Conservation (phyloP, 1,284 basidiomycete genomes). For the Cystobasidiaceae sp. region DNA sequence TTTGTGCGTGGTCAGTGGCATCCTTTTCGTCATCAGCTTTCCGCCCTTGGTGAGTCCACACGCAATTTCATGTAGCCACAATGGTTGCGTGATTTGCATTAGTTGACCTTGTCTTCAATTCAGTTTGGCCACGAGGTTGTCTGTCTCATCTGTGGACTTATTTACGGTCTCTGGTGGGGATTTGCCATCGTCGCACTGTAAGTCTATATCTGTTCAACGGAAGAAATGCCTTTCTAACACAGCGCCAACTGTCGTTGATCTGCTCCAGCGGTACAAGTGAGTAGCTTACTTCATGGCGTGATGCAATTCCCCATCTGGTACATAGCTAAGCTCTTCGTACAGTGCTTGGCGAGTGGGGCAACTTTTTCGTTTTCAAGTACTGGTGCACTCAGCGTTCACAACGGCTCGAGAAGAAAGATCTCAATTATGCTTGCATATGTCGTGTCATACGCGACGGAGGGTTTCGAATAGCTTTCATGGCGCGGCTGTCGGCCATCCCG, state of each 20-base stretch:
- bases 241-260: conserved; percentile 39
- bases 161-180: conserved; percentile 48
- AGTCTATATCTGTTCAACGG: not conserved
- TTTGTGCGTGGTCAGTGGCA: too few species aligned
- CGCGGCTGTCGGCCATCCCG: conserved; percentile 71
- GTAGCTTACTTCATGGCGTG: not conserved
- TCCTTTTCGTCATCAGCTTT: conserved; percentile 48
- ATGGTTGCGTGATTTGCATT: not conserved
- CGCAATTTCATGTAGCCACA: conserved; percentile 34
- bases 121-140: conserved; percentile 31
- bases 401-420: conserved; percentile 64
- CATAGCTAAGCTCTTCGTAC: conserved; percentile 57
- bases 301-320: conserved; percentile 51
- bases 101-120: not conserved
- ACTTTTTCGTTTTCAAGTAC: conserved; percentile 53
- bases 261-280: conserved; percentile 8
- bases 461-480: conserved; percentile 66
- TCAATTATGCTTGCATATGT: conserved; percentile 70
- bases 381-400: conserved; percentile 57
- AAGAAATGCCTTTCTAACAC: too few species aligned
- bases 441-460: conserved; percentile 72
- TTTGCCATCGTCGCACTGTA: conserved; percentile 55
- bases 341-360: conserved; percentile 55
- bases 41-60: conserved; percentile 49
- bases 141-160: conserved; percentile 37